Evolutionary conservation across 202 grass and related monocot species (phyloP).

Genomic region (Schoenoplectus tabernaemontani): DNA sequence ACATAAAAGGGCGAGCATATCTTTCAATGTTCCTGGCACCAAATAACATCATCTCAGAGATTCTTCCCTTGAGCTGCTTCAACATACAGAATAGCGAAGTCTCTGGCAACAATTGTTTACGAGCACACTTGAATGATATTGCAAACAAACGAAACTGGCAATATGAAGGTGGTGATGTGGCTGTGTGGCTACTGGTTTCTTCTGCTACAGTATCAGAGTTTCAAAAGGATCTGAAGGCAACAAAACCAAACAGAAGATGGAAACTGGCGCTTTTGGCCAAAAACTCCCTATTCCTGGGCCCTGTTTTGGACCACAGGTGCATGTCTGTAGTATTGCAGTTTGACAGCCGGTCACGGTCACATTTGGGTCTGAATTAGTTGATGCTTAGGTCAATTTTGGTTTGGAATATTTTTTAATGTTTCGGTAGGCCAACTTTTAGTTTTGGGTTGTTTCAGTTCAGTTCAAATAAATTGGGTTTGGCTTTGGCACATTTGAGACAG

Average conservation of each 20-base stretch:
- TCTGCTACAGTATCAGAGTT: conserved; percentile 54
- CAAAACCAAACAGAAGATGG: conserved; percentile 47
- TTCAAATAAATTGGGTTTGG: neutral
- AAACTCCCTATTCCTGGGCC: conserved; percentile 47
- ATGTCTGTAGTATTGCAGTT: neutral
- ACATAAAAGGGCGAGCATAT: conserved; percentile 48
- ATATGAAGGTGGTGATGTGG: conserved; percentile 44
- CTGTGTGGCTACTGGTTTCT: conserved; percentile 77
- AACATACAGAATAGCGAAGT: conserved; percentile 39
- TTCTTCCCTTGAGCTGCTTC: conserved; percentile 60
- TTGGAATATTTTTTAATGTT: conserved; percentile 19
- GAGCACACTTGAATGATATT: conserved; percentile 32
- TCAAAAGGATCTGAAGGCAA: conserved; percentile 43
- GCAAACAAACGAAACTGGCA: conserved; percentile 18
- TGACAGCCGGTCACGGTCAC: conserved; percentile 9
- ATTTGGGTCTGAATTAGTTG: neutral
- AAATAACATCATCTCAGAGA: conserved; percentile 57
- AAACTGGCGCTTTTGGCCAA: conserved; percentile 64
- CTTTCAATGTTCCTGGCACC: conserved; percentile 47
- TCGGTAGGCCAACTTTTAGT: neutral
- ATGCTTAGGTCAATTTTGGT: neutral
- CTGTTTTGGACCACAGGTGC: conserved; percentile 76
- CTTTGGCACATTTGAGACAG: neutral
- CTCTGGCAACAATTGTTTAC: conserved; percentile 35
- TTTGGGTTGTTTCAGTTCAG: conserved; percentile 10